phyloP scores from a whole-genome alignment of 2,329 filamentous ascomycete genomes.

The Fusarium citri region DNA sequence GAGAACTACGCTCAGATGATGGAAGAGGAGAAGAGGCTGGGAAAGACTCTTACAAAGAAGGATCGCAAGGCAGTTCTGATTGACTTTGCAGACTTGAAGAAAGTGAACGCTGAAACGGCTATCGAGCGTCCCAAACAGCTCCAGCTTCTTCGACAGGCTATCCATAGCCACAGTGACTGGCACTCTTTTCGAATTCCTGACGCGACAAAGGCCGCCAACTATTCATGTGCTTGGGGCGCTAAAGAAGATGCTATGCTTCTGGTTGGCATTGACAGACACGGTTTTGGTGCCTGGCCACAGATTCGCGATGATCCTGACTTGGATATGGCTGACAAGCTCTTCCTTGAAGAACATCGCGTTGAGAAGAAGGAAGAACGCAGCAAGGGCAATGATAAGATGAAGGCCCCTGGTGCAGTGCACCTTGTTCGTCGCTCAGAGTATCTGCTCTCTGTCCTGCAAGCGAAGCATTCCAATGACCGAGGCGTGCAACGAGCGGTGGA shows the following conservation, averaged over 20 bases:
- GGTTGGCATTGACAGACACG: constrained; percentile 90
- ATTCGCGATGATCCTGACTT: constrained; percentile 93
- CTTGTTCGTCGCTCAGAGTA: constrained; percentile 96
- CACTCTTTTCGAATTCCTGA: constrained; percentile 87
- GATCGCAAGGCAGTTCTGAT: constrained; percentile 97
- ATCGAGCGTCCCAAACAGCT: constrained; percentile 92
- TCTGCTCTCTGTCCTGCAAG: constrained; percentile 91
- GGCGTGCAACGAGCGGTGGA: constrained; percentile 84
- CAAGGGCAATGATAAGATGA: constrained; percentile 80
- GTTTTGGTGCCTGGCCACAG: constrained; percentile 94
- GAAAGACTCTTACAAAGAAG: constrained; percentile 91
- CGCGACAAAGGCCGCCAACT: constrained; percentile 91
- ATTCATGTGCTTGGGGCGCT: constrained; percentile 91
- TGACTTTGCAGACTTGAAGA: constrained; percentile 92
- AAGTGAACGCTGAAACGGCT: constrained; percentile 95
- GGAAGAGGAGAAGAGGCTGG: constrained; percentile 82
- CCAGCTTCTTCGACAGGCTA: constrained; percentile 81
- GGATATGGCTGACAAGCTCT: constrained; percentile 89
- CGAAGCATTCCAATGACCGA: constrained; percentile 81
- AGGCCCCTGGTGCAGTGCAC: constrained; percentile 96
- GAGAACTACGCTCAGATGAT: constrained; percentile 78
- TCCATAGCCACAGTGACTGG: constrained; percentile 75
- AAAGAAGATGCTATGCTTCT: constrained; percentile 98
- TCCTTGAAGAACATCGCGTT: constrained; percentile 96
- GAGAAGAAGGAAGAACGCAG: constrained; percentile 95